These are phyloP conservation scores for Arthrobotrys megalospora DNA, from an alignment of 2,329 filamentous ascomycete genomes.

Conservation along the genomic window DNA sequence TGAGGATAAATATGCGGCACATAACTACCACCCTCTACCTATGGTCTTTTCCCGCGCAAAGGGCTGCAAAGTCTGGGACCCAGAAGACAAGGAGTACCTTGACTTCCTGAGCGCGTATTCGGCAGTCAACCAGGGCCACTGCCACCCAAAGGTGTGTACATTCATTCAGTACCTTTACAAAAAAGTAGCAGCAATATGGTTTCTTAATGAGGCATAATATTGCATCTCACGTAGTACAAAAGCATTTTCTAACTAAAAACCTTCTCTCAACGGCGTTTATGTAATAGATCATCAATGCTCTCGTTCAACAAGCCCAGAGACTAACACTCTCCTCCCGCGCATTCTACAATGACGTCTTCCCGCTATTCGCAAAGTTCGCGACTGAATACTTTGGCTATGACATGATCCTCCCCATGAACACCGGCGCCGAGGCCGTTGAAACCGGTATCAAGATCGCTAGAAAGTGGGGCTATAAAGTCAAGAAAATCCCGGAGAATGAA, in stretches of 20 bases:
- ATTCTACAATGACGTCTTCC: constrained; percentile 99
- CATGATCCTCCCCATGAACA: constrained; percentile 99
- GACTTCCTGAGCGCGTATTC: constrained; percentile 99
- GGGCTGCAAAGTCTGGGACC: constrained; percentile 94
- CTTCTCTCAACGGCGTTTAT: neutral
- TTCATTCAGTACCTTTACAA: neutral
- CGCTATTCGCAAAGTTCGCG: constrained; percentile 92
- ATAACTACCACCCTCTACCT: constrained; percentile 98
- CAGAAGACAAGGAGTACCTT: constrained; percentile 93
- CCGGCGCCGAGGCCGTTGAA: constrained; percentile 94
- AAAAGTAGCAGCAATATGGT: neutral
- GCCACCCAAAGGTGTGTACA: constrained; percentile 85
- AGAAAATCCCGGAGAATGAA: constrained; percentile 86
- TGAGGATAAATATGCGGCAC: constrained; percentile 88
- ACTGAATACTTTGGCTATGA: constrained; percentile 88
- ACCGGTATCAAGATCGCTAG: constrained; percentile 95
- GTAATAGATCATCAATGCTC: constrained; percentile 77
- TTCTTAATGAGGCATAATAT: constrained; percentile 6
- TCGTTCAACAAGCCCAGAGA: constrained; percentile 89
- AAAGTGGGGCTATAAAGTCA: constrained; percentile 98
- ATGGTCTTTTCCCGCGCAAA: constrained; percentile 90
- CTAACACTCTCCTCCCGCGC: constrained; percentile 93
- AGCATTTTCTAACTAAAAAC: neutral
- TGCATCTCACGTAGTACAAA: neutral
- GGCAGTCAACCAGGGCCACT: constrained; percentile 97